Base-by-base conservation (phyloP, 2,329 filamentous ascomycete species). In the Nigrospora osmanthi region DNA sequence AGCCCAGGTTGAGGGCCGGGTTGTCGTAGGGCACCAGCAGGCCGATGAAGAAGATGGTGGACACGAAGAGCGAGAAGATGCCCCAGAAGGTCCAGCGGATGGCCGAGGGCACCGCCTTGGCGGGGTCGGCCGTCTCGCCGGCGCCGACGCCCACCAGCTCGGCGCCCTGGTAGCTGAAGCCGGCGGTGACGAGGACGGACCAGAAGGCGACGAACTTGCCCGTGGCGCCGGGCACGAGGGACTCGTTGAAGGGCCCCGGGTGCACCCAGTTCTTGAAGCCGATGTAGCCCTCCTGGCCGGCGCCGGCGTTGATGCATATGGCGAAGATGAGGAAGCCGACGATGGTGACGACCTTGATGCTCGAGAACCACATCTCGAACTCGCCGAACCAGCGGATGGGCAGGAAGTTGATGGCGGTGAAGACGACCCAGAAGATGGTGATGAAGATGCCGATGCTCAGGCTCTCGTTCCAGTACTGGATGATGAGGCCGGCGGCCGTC, bases 61-160 rank as follows among this genome's bases (percentile, higher is more conserved):
- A 64, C 42, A 83, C 68, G 61, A 86, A 89, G 52, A 89, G 75
- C 50, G 75, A 67, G 42, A 89, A 73, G 52, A 90, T 87, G 45
- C 83, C 79, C 74, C 80, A 87, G 63, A 87, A 89, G 0, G 85
- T 87, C 67, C 80, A 84, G 42, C 78, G 77, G 56, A 89, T 87
- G 19, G 86, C 86, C 12, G 71, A 69, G 1, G 87, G 87, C 42
- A 91, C 83, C 14, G 78, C 82, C 64, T 82, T 84, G 53, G 77
- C 75, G 6, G 86, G 87, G 58, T 89, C 80, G 40, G 77, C 75
- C 9, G 83, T 84, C 67, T 91, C 87, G 48, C 85, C 86, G 5
- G 86, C 86, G n/a, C 83, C 84, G 40, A 91, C 80, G 49, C 81
- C 86, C 10, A 89, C 85, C 14, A 89, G 74, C 65, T 90, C 87